These are phyloP conservation scores for Teunomyces cretensis DNA, from an alignment of 805 yeast genomes.

Conservation along the genomic window DNA sequence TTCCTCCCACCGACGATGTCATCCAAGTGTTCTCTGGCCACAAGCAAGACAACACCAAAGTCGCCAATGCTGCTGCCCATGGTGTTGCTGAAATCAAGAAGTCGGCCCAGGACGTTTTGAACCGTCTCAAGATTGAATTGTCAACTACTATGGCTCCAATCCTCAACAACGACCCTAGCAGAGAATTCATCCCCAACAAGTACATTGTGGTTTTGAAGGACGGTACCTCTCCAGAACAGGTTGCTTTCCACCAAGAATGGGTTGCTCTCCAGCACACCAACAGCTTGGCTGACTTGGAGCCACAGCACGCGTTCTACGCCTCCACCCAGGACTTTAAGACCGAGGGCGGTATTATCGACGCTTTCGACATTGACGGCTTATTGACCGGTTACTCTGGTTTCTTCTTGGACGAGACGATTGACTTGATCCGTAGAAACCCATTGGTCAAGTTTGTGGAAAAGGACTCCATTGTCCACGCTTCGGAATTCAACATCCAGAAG, in stretches of 20 bases:
- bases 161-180: slow-evolving; percentile 43
- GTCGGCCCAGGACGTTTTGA: not conserved
- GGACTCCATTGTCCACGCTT: slow-evolving; percentile 69
- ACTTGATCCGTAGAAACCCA: slow-evolving; percentile 65
- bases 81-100: not conserved
- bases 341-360: slow-evolving; percentile 36
- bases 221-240: slow-evolving; percentile 50
- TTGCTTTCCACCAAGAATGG: slow-evolving; percentile 67
- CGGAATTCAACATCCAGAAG: slow-evolving; percentile 63
- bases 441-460: slow-evolving; percentile 68
- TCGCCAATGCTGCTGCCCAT: not conserved
- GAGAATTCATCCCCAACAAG: slow-evolving; percentile 62
- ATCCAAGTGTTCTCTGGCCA: slow-evolving; percentile 21
- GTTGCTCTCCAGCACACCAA: slow-evolving; percentile 54
- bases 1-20: slow-evolving; percentile 23
- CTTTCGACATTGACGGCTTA: slow-evolving; percentile 56
- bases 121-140: slow-evolving; percentile 12
- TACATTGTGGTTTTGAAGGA: slow-evolving; percentile 86
- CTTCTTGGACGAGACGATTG: slow-evolving; percentile 74
- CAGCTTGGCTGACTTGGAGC: slow-evolving; percentile 35
- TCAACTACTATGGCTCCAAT: slow-evolving; percentile 25
- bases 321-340: slow-evolving; percentile 20
- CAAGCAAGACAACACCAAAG: slow-evolving; percentile 6
- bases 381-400: slow-evolving; percentile 83
- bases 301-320: slow-evolving; percentile 35